These are phyloP conservation scores for Gossypium davidsonii DNA, from an alignment of 441 rosid species.

Conservation along the genomic window DNA sequence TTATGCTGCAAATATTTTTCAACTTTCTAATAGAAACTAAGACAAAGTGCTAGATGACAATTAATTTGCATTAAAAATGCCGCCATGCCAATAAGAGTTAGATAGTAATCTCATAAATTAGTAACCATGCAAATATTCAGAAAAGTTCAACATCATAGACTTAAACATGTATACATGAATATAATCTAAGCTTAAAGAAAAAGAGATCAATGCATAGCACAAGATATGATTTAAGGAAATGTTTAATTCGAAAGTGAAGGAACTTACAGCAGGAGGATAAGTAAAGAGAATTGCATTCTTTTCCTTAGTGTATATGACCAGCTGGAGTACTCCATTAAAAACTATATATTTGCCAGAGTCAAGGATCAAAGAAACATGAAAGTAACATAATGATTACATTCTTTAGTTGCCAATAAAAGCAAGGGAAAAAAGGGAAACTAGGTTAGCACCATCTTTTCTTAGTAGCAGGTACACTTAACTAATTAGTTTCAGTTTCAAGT, in stretches of 20 bases:
- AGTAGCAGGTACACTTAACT: not conserved
- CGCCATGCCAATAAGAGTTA: not conserved
- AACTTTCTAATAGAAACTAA: not conserved
- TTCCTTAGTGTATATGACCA: slow-evolving; percentile 74
- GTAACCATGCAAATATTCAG: not conserved
- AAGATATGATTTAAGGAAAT: slow-evolving; percentile 1
- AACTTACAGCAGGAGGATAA: slow-evolving; percentile 73
- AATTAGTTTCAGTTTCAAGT: not conserved
- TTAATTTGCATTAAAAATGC: not conserved
- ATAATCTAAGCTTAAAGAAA: not conserved
- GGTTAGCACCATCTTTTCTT: not conserved
- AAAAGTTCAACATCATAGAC: not conserved
- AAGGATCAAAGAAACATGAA: slow-evolving; percentile 34
- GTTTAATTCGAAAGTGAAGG: not conserved
- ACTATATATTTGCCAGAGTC: slow-evolving; percentile 81
- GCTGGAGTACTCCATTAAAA: slow-evolving; percentile 75
- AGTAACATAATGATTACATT: not conserved
- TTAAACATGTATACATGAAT: not conserved
- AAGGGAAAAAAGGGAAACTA: not conserved
- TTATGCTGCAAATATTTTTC: not conserved
- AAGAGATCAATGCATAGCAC: not conserved
- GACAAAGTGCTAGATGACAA: not conserved
- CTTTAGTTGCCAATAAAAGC: slow-evolving; percentile 2
- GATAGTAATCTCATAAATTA: not conserved
- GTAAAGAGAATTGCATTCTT: slow-evolving; percentile 88